Base-by-base conservation (phyloP, 1,139 yeast genomes). In the Suzukiozyma palmioleophila region DNA sequence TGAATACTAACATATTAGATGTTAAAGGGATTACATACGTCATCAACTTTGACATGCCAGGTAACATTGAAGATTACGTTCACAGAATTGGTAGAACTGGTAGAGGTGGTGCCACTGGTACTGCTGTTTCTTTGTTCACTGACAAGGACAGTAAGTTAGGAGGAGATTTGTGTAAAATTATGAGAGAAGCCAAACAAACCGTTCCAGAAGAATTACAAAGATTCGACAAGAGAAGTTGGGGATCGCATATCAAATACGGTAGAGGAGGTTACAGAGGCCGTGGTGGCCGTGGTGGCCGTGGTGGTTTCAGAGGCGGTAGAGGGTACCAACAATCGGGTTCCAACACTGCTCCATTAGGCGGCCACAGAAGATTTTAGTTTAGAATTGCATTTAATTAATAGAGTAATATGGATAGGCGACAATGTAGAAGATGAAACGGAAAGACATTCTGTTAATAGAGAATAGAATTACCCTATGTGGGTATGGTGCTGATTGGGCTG, bases 81-180 rank as follows among this genome's bases (percentile, higher is more conserved):
- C 95, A 85, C 66, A 79, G 95, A 66, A 85, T 85, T 57, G 97
- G 97, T 63, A 88, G 98, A 82, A 90, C 97, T 48, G 98, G 98
- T 64, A 88, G 98, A 80, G 98, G 97, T 51, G 97, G 97, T 65
- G 81, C 88, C 49, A 75, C 77, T 47, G 98, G 98, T 75, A 89
- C 95, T 48, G 97, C 98, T 44, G 81, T 90, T 51, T 89, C 98
- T 9, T 80, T 92, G 66, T 92, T 92, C 77, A 89, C 97, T 43
- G 86, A 82, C 50, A 90, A 76, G 50, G 87, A 88, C 74, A 73
- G 85, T 56, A 81, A 84, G 68, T 79, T 89, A 67, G 97, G 98
- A 53, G 86, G 88, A 54, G 95, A 89, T 58, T 77, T 92, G 62
- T 78, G 92, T 56, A 84, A 86, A 57, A 90, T 92, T 56, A 77